A percentile compares a stretch with the other conserved stretches of the same genome.
phyloP scores from a whole-genome alignment of 805 yeast species.

The Wickerhamiella shivajii region DNA sequence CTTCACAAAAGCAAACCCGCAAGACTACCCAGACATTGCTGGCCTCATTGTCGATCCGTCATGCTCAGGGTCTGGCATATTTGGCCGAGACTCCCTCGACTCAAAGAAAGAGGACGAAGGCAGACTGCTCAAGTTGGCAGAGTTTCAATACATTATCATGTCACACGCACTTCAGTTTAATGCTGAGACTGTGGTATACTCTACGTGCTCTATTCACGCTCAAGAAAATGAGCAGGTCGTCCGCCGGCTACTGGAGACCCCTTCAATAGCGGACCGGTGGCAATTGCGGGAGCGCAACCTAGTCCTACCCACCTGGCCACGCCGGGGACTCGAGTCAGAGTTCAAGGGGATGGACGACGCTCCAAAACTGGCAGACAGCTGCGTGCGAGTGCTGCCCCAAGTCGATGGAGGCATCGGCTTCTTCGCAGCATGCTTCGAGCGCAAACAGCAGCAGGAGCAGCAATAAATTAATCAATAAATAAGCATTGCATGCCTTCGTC shows the following conservation, averaged over 20 bases:
- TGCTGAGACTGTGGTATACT: conserved; percentile 69
- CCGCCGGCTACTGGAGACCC: conserved; percentile 54
- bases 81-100: conserved; percentile 41
- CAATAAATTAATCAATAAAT: not conserved
- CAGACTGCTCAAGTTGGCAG: conserved; percentile 58
- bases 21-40: conserved; percentile 47
- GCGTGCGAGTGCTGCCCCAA: conserved; percentile 72
- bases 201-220: conserved; percentile 90
- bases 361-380: conserved; percentile 56
- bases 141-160: conserved; percentile 78
- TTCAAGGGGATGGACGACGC: conserved; percentile 36
- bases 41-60: conserved; percentile 91
- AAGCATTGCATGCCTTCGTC: not conserved
- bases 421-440: conserved; percentile 84
- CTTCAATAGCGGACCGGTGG: conserved; percentile 55
- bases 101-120: conserved; percentile 24
- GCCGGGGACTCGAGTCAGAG: conserved; percentile 67
- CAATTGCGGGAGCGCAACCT: conserved; percentile 37
- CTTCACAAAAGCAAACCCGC: conserved; percentile 46
- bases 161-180: conserved; percentile 68
- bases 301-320: conserved; percentile 75
- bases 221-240: conserved; percentile 93
- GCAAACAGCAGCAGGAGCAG: conserved; percentile 18
- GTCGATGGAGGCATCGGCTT: conserved; percentile 98
- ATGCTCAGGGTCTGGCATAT: conserved; percentile 95